Base-by-base conservation (phyloP, 805 yeast genomes). In the Myxozyma nipponensis region DNA sequence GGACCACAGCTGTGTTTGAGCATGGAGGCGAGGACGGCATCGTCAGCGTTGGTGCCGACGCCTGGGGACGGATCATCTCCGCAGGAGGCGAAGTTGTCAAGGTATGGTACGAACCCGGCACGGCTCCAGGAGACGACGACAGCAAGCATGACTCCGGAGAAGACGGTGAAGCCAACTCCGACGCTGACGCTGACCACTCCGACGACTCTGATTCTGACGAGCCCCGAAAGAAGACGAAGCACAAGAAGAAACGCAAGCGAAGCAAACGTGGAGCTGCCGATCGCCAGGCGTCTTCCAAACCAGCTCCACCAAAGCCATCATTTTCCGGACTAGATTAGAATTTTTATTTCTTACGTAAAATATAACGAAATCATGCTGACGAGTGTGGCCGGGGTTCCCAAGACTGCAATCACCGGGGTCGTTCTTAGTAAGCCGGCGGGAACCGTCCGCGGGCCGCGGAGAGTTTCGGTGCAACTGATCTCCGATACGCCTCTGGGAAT, bases 31-130 rank as follows among this genome's bases (percentile, higher is more conserved):
- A 70, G 2, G 98, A 90, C 63, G 96, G 87, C 57, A 91, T 88
- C 1, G 75, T 78, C 0, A 74, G 77, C 39, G 70, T 91, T 56
- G 97, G 89, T 63, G 72, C 87, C 47, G 98, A 91, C 66, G 79
- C 65, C 57, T 84, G 84, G 49, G 93, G 88, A 63, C 76, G 96
- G 52, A 70, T 89, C 47, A 79, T 86, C 2, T 81, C 86, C 65
- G 88, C 84, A 4, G 93, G 96, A 19, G 84, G 90, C 89, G 91
- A 86, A 42, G 73, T 76, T 24, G 70, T 91, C 50, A 84, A 82
- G 60, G 72, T 91, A 4, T 91, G 98, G 98, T 72, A 77, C 6
- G 47, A 46, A 4, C 48, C 34, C 21, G 34, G 22, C 38, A 39
- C 19, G 44, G 37, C n/a, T 39, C 39, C 34, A 47, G 54, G 40